Evolutionary conservation across 2,329 filamentous ascomycete genomes (phyloP), one percentile per base, ranked within the genome.

Genomic region (Scedosporium boydii): DNA sequence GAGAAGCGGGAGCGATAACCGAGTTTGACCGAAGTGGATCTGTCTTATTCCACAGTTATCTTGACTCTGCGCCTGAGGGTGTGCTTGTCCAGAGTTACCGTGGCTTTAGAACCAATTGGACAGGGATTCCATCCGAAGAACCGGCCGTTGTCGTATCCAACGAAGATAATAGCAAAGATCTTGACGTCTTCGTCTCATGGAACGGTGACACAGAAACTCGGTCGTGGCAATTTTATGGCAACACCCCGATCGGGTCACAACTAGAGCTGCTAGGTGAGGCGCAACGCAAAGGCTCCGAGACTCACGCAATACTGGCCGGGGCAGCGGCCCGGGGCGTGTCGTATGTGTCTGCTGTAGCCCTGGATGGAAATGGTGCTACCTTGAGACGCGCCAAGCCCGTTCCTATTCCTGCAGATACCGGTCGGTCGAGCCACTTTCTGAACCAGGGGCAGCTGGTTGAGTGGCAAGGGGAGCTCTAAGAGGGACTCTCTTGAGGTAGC

Each of bases 61-160:
- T 83, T 34, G 75, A 73, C 57, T 70, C 71, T 1, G 67, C 76
- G 67, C 58, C 68, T 59, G 61, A 76, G 65, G 70, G 69, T 6
- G 68, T 70, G 66, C 69, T 69, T 68, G 76, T 81, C 2, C 76
- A 80, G 67, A 82, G 79, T 60, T 87, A 86, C 66, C 78, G 82
- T 38, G 78, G 77, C 2, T 80, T 80, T 69, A 82, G 81, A 67
- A 78, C 75, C 65, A 73, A 78, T 62, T 87, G 83, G 82, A 75
- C 75, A 2, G 81, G 78, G 0, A 69, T 72, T 10, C 81, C 82
- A 0, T 27, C 41, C 12, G 67, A 67, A 18, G 57, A 65, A 3
- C 70, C 70, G 1, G 64, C 67, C 16, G 64, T 74, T 7, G 66
- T 70, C 2, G 66, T 67, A 4, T 64, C 73, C 6, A 16, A 21